phyloP scores from a whole-genome alignment of 139 green algal genomes.

The Chlamydomonas sp. region DNA sequence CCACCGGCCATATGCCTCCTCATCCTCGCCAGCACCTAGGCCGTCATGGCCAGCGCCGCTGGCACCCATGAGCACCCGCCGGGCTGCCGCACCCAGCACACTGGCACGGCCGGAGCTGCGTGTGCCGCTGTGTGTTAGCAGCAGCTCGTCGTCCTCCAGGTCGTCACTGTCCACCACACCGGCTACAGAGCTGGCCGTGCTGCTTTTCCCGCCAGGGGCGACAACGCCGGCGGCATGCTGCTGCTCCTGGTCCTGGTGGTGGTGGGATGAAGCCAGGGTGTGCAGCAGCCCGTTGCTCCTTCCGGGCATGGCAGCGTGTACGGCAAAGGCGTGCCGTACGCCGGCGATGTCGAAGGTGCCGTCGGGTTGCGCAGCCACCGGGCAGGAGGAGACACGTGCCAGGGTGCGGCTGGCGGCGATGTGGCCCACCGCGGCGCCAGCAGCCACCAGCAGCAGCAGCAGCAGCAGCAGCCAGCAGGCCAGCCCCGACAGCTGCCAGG shows the following conservation, averaged over 20 bases:
- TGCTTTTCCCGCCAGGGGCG: no score
- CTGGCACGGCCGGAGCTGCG: no score
- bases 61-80: no score
- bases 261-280: background rate
- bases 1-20: background rate
- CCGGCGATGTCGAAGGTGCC: background rate
- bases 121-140: no score
- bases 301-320: background rate
- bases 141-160: no score
- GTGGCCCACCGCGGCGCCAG: background rate
- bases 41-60: background rate
- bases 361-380: background rate
- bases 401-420: background rate
- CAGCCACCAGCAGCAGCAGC: background rate
- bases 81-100: no score
- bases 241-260: background rate
- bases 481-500: constrained; percentile 10
- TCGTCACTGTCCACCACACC: no score
- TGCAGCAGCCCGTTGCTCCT: background rate
- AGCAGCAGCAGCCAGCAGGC: constrained; percentile 8
- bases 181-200: no score
- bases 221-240: background rate
- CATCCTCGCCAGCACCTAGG: background rate
- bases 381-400: background rate
- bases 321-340: background rate